Base-by-base conservation (phyloP, 2,329 filamentous ascomycete genomes). In the Aspergillus nomiae region DNA sequence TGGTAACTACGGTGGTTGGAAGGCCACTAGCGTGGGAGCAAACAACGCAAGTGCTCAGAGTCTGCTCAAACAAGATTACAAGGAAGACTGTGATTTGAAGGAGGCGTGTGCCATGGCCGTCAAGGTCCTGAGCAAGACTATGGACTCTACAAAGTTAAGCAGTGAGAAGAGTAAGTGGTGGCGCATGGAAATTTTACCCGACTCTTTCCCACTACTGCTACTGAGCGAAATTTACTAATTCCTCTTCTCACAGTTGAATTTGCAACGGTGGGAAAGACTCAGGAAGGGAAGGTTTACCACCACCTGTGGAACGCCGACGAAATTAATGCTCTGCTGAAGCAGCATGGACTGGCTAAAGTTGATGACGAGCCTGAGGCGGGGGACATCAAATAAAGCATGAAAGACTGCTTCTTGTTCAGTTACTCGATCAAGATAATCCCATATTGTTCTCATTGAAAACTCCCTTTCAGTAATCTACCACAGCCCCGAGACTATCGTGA, bases 91-190 rank as follows among this genome's bases (percentile, higher is more conserved):
- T 80, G 90, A 92, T 69, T 81, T 99, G 76, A 92, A 97, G 83
- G 95, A 99, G 83, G 95, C 96, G 5, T 99, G 95, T 78, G 93
- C 91, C 60, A 90, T 97, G 86, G 95, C 95, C 12, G 95, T 99
- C 78, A 99, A 99, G 87, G 95, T 99, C 67, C 83, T 99, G 69
- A 98, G 95, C 87, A 99, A 99, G 89, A 99, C 95, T 7, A 99
- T 99, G 96, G 95, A 99, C 80, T 97, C 94, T 60, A 98, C 94
- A 60, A 99, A 97, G 86, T 83, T 99, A 76, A 97, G 93, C 84
- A 97, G 93, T 76, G 95, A 99, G 86, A 99, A 99, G 88, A 97
- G 94, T 97, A 83, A 80, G 92, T 85, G 28, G 43, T 5, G 21
- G 19, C n/a, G 19, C 50, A 16, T 56, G 16, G 3, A 16, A n/a